Base-by-base conservation (phyloP, 2,329 filamentous ascomycete species). In the Phialophora verrucosa region DNA sequence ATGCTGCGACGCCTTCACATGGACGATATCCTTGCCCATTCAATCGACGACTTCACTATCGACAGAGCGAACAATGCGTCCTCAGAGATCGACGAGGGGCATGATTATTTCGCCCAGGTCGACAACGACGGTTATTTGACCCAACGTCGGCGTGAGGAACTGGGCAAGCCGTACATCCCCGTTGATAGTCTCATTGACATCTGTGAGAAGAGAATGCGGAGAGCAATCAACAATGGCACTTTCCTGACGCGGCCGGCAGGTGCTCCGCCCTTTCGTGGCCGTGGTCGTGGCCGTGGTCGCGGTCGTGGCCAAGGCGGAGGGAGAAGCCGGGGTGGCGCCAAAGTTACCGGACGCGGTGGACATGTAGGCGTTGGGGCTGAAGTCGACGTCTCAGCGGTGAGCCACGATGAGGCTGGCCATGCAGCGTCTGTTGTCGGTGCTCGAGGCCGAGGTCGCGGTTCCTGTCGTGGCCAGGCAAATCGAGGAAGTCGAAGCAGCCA, bases 101-200 rank as follows among this genome's bases (percentile, higher is more conserved):
- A 51, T 51, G 47, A 25, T 27, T 51, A 51, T 27, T 51, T 51
- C 47, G 20, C 20, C 12, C 47, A 51, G n/a, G 47, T 51, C 47
- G 47, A 51, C 47, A 25, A 27, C 25, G 47, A 51, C 11, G 20
- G 47, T 23, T 51, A 27, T 51, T 11, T 51, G 8, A 25, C 47
- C 20, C 8, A 2, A 51, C 4, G 12, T 3, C 20, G 20, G 25
- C 20, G 47, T 11, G 8, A 51, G 20, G 25, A 23, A 11, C 14
- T 51, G 47, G 47, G 47, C 20, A 51, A 51, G 47, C 20, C 5
- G 1, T 51, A 51, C 25, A 25, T 51, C 20, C 47, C 47, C 20
- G 47, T 51, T 4, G 47, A 51, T 7, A 1, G 47, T 4, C 20
- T 51, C 1, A 51, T 51, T 51, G 47, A 51, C 10, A 51, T 51